These are phyloP conservation scores for Nakazawaea pomicola DNA, from an alignment of 805 yeast genomes.

Conservation along the genomic window DNA sequence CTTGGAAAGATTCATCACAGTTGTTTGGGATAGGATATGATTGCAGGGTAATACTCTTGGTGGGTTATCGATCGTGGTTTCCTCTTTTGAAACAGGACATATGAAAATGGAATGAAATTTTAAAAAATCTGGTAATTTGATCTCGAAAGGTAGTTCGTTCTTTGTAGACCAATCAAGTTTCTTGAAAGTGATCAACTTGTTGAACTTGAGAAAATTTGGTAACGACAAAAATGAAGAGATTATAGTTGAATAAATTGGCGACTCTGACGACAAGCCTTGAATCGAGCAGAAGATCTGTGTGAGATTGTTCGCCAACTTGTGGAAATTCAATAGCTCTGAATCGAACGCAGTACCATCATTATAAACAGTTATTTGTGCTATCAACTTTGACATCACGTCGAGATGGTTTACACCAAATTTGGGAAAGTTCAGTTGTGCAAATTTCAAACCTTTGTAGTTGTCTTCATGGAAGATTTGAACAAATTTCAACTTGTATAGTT, in stretches of 20 bases:
- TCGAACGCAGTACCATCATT: constrained; percentile 6
- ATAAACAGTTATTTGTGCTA: constrained; percentile 29
- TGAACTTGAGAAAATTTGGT: constrained; percentile 47
- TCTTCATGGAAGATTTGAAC: constrained; percentile 24
- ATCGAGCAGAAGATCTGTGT: constrained; percentile 45
- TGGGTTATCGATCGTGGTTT: constrained; percentile 55
- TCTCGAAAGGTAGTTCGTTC: constrained; percentile 60
- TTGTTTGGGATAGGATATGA: constrained; percentile 55
- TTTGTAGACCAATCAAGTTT: constrained; percentile 50
- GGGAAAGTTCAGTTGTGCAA: constrained; percentile 37
- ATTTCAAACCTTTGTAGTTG: constrained; percentile 31
- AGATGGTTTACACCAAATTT: constrained; percentile 35
- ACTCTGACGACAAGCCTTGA: constrained; percentile 45
- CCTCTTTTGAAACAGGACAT: constrained; percentile 68
- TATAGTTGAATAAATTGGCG: constrained; percentile 46
- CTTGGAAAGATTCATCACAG: constrained; percentile 41
- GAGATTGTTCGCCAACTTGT: constrained; percentile 22
- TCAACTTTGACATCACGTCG: constrained; percentile 37
- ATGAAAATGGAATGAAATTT: constrained; percentile 64
- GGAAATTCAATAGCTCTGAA: constrained; percentile 9
- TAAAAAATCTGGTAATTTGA: constrained; percentile 45
- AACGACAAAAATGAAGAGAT: constrained; percentile 50
- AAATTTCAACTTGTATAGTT: constrained; percentile 38
- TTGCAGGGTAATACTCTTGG: constrained; percentile 60
- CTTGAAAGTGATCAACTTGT: constrained; percentile 31